phyloP scores from a whole-genome alignment of 1,139 yeast genomes.

The Saccharomyces hybrid region DNA sequence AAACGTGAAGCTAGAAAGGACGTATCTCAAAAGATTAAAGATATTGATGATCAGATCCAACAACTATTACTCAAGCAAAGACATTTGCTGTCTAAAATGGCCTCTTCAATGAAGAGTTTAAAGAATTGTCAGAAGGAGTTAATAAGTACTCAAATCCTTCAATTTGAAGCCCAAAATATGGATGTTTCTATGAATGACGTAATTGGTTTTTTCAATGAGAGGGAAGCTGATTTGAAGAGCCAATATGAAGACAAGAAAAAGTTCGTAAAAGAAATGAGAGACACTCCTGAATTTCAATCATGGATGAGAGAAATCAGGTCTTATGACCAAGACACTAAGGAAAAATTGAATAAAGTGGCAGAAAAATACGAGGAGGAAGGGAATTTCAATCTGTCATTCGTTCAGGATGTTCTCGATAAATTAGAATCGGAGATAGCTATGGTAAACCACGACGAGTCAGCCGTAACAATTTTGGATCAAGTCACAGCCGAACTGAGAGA shows the following conservation, averaged over 20 bases:
- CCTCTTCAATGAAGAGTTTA: conserved; percentile 6
- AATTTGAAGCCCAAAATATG: conserved; percentile 20
- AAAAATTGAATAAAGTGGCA: conserved; percentile 39
- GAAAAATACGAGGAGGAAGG: conserved; percentile 38
- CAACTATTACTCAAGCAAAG: conserved; percentile 13
- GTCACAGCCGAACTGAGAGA: conserved; percentile 27
- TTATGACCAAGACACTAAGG: conserved; percentile 41
- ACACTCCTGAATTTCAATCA: conserved; percentile 39
- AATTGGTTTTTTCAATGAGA: conserved; percentile 23
- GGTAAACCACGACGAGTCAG: conserved; percentile 36
- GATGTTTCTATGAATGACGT: conserved; percentile 21
- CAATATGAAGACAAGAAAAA: conserved; percentile 38
- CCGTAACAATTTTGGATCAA: conserved; percentile 35
- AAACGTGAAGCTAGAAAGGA: conserved; percentile 22
- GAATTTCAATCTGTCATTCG: conserved; percentile 36
- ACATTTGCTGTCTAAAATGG: conserved; percentile 11
- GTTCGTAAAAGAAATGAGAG: conserved; percentile 38
- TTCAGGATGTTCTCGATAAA: conserved; percentile 32
- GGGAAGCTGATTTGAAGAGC: conserved; percentile 29
- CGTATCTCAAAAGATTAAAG: conserved; percentile 24
- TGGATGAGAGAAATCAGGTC: conserved; percentile 37
- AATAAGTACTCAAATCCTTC: conserved; percentile 10
- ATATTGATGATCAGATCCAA: conserved; percentile 27
- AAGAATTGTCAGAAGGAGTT: conserved; percentile 14
- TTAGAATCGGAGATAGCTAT: conserved; percentile 35